These are phyloP conservation scores for Lasiosphaeriaceae sp. DNA, from an alignment of 495 filamentous ascomycete genomes.

Conservation along the genomic window DNA sequence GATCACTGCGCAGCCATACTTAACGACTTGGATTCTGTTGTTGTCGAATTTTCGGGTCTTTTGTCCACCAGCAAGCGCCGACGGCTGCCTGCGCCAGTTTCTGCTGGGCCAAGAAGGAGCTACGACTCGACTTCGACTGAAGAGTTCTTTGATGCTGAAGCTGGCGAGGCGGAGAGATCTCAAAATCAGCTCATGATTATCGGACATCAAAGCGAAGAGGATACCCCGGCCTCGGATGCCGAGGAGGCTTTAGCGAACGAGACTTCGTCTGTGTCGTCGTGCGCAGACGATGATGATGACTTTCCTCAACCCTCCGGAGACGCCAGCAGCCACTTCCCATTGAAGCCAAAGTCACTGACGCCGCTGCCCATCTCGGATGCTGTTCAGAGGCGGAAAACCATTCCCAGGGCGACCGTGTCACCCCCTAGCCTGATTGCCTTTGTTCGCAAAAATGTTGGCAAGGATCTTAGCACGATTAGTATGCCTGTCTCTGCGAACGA, in stretches of 20 bases:
- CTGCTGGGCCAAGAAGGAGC: constrained; percentile 62
- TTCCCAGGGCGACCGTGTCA: constrained; percentile 65
- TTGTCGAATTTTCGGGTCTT: constrained; percentile 74
- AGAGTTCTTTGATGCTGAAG: constrained; percentile 92
- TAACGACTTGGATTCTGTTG: constrained; percentile 75
- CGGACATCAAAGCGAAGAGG: constrained; percentile 60
- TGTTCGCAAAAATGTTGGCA: constrained; percentile 95
- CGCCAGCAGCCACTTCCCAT: constrained; percentile 60
- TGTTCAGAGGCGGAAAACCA: constrained; percentile 64
- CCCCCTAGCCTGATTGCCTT: constrained; percentile 92
- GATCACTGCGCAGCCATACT: constrained; percentile 76
- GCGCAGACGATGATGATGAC: constrained; percentile 49
- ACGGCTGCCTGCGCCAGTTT: constrained; percentile 50
- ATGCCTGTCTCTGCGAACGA: constrained; percentile 98
- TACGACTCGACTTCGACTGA: constrained; percentile 71
- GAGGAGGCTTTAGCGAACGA: constrained; percentile 58
- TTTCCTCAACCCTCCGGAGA: constrained; percentile 31
- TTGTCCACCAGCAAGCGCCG: constrained; percentile 75
- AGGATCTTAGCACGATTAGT: constrained; percentile 89
- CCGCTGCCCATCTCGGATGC: constrained; percentile 69
- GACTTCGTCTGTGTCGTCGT: constrained; percentile 55
- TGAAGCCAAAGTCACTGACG: constrained; percentile 65
- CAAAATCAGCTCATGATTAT: constrained; percentile 65
- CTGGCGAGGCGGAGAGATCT: constrained; percentile 57
- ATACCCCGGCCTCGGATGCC: constrained; percentile 44